A percentile compares a stretch with the other conserved stretches of the same genome.
phyloP scores from a whole-genome alignment of 1,284 basidiomycete species.

The Cutaneotrichosporon curvatum region DNA sequence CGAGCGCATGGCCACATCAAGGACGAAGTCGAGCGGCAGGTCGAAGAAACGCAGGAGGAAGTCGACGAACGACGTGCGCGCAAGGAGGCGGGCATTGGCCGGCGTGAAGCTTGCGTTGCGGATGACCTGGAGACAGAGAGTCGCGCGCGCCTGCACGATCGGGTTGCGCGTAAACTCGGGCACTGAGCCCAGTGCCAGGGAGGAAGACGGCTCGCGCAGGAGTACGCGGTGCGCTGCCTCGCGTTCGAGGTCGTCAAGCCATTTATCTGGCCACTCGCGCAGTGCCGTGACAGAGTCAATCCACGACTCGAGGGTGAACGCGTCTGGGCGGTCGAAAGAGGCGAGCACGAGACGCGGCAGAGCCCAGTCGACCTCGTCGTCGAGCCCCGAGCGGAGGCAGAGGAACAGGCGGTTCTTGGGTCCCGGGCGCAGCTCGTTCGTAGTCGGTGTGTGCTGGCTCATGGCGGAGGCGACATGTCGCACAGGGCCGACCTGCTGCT shows the following conservation, averaged over 20 bases:
- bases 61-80: conserved; percentile 17
- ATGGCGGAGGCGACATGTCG: background rate
- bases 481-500: background rate
- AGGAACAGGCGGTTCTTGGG: conserved; percentile 35
- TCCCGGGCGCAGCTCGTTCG: conserved; percentile 24
- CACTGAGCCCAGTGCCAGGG: conserved; percentile 21
- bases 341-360: conserved; percentile 37
- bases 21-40: conserved; percentile 27
- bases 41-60: conserved; percentile 32
- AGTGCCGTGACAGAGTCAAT: conserved; percentile 28
- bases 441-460: conserved; percentile 23
- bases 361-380: conserved; percentile 39
- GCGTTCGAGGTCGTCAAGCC: conserved; percentile 33
- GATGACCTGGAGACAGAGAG: conserved; percentile 31
- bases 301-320: conserved; percentile 30
- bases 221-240: conserved; percentile 19
- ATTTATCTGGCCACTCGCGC: conserved; percentile 29
- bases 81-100: conserved; percentile 28
- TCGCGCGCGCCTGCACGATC: conserved; percentile 24
- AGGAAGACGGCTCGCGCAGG: background rate
- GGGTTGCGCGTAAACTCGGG: conserved; percentile 29
- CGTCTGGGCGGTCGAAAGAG: conserved; percentile 28
- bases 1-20: conserved; percentile 25
- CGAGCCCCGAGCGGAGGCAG: conserved; percentile 28
- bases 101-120: conserved; percentile 32